Percentiles rank a stretch among this genome's conserved stretches.
phyloP scores from a whole-genome alignment of 768 basidiomycete species.

The Heimioporus sp. region DNA sequence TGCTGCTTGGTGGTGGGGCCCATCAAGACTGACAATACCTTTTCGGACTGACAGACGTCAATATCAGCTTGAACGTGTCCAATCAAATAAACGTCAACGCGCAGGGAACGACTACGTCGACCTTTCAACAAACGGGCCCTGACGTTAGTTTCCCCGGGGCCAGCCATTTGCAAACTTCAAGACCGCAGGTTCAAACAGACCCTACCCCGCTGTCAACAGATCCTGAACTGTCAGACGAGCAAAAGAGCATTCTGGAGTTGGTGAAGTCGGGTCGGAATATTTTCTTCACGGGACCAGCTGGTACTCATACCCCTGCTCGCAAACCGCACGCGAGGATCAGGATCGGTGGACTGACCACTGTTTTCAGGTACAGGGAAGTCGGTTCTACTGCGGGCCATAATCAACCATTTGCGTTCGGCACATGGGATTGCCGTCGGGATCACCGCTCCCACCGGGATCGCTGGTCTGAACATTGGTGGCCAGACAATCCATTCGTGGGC shows the following conservation, averaged over 20 bases:
- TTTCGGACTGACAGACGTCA: slow-evolving; percentile 13
- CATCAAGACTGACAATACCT: neutral
- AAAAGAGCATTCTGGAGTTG: slow-evolving; percentile 37
- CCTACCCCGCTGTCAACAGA: neutral
- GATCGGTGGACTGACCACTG: neutral
- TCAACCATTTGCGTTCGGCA: slow-evolving; percentile 37
- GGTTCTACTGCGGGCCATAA: slow-evolving; percentile 62
- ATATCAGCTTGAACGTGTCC: slow-evolving; percentile 17
- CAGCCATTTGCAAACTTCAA: neutral
- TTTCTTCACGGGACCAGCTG: slow-evolving; percentile 77
- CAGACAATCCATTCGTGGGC: slow-evolving; percentile 65
- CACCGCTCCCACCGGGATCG: slow-evolving; percentile 66
- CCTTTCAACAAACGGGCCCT: neutral
- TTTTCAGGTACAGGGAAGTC: slow-evolving; percentile 67
- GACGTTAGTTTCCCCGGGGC: neutral
- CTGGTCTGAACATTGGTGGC: slow-evolving; percentile 70
- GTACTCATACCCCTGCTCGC: slow-evolving; percentile 30
- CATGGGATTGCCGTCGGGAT: slow-evolving; percentile 42
- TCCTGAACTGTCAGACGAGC: slow-evolving; percentile 37
- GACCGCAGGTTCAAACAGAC: neutral
- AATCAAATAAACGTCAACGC: neutral
- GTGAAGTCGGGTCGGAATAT: slow-evolving; percentile 57
- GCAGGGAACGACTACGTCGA: slow-evolving; percentile 2
- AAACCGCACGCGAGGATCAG: neutral
- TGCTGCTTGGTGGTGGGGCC: neutral